Base-by-base conservation (phyloP, 805 yeast genomes). In the Cyberlindnera mississippiensis region DNA sequence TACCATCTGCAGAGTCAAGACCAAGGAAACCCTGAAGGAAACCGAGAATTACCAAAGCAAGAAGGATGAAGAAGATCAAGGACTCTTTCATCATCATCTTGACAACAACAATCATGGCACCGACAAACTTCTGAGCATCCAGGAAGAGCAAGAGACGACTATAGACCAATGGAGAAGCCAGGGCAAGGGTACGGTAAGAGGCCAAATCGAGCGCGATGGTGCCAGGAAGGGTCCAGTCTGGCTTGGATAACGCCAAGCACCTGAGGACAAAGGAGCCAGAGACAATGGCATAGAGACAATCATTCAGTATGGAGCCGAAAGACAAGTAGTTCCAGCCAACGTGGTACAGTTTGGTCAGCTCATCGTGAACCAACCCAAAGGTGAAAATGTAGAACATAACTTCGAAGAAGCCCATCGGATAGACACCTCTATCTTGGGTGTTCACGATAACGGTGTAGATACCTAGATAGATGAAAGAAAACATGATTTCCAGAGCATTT, bases 161-260 rank as follows among this genome's bases (percentile, higher is more conserved):
- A 95, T 96, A 88, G 75, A 88, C 80, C 50, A 88, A 69, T 3
- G 96, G 96, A 6, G 96, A 84, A 12, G 85, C 89, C 55, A 89
- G 73, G 0, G 95, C 80, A 36, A 88, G 63, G 3, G 86, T 60
- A 47, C 95, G 67, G 59, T 80, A 86, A 0, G 95, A 73, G 6
- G 78, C 67, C 48, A 72, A 71, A 55, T 80, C 85, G 52, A 75
- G 52, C 22, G 56, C 32, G 16, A 62, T 55, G 47, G 63, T 46
- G 46, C 44, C 37, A 13, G 35, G 33, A 4, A 42, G n/a, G 50
- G 38, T 38, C 18, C 62, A 51, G 20, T 53, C 57, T 2, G 60
- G 53, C 6, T 51, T 44, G 1, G 60, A 46, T 19, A 67, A 48
- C 36, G 69, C 60, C 3, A 58, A 48, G 14, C 77, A 51, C 49